phyloP scores from a whole-genome alignment of 805 yeast species.

The Starmerella vaccinii region DNA sequence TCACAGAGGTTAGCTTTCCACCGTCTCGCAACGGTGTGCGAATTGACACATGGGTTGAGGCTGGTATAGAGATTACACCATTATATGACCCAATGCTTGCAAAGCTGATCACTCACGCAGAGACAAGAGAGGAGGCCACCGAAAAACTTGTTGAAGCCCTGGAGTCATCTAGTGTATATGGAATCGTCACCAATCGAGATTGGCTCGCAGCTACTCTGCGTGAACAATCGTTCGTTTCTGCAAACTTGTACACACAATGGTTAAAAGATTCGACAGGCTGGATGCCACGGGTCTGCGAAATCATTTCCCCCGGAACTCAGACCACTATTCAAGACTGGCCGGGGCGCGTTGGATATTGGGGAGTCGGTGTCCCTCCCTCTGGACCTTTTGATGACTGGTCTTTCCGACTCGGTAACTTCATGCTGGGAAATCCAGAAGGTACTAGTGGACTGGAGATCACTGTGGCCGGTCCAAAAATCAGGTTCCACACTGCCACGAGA shows the following conservation, averaged over 20 bases:
- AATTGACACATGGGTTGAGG: constrained; percentile 82
- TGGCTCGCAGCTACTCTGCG: background rate
- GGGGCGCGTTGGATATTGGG: constrained; percentile 72
- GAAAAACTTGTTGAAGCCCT: constrained; percentile 42
- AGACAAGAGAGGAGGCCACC: constrained; percentile 74
- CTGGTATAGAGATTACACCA: constrained; percentile 75
- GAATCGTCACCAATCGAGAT: background rate
- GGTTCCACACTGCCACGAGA: constrained; percentile 70
- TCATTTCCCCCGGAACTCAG: constrained; percentile 79
- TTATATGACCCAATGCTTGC: constrained; percentile 95
- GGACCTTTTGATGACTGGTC: constrained; percentile 95
- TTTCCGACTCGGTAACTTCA: constrained; percentile 75
- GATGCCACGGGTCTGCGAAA: constrained; percentile 73
- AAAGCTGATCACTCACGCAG: constrained; percentile 88
- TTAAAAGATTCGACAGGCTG: constrained; percentile 65
- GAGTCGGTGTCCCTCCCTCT: constrained; percentile 92
- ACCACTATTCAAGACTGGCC: constrained; percentile 94
- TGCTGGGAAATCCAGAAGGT: constrained; percentile 70
- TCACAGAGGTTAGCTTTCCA: constrained; percentile 76
- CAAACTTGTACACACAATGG: constrained; percentile 51
- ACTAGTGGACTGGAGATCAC: constrained; percentile 90
- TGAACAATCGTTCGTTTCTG: background rate
- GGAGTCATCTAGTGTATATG: background rate
- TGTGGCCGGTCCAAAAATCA: constrained; percentile 68
- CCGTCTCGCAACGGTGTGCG: constrained; percentile 53